These are phyloP conservation scores for Boeremia lycopersici DNA, from an alignment of 2,329 filamentous ascomycete species.

Conservation along the genomic window DNA sequence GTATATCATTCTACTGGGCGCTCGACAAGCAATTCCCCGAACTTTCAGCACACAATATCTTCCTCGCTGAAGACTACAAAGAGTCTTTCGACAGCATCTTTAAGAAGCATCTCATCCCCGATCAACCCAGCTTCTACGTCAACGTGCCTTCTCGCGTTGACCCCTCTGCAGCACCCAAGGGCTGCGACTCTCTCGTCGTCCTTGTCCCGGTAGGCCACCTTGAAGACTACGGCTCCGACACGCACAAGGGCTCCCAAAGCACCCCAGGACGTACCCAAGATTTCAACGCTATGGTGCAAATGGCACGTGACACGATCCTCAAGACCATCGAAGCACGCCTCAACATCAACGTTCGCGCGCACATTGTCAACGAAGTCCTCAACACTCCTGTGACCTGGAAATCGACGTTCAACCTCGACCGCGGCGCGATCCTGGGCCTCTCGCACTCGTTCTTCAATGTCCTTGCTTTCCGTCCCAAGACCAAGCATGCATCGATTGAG, in stretches of 20 bases:
- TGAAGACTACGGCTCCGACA: conserved; percentile 50
- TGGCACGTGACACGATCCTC: conserved; percentile 66
- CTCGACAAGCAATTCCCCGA: conserved; percentile 65
- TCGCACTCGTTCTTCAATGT: conserved; percentile 78
- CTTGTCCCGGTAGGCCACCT: conserved; percentile 76
- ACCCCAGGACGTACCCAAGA: conserved; percentile 57
- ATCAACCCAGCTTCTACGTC: conserved; percentile 76
- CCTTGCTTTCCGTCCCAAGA: conserved; percentile 68
- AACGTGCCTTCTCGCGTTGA: conserved; percentile 76
- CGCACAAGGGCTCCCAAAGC: conserved; percentile 48
- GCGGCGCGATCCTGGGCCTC: conserved; percentile 74
- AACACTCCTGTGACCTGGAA: conserved; percentile 72
- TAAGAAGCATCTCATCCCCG: conserved; percentile 69
- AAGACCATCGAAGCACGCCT: conserved; percentile 66
- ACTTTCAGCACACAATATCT: conserved; percentile 75
- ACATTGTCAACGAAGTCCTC: conserved; percentile 65
- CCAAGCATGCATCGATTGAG: conserved; percentile 57
- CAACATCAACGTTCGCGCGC: conserved; percentile 57
- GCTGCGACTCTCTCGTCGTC: conserved; percentile 70
- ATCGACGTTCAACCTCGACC: conserved; percentile 73
- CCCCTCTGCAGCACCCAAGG: conserved; percentile 67
- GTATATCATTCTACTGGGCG: conserved; percentile 79
- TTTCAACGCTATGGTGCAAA: conserved; percentile 65
- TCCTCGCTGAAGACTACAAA: conserved; percentile 73
- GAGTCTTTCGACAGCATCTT: conserved; percentile 80